phyloP scores from a whole-genome alignment of 1,284 basidiomycete species.

The Dichomitus squalens region DNA sequence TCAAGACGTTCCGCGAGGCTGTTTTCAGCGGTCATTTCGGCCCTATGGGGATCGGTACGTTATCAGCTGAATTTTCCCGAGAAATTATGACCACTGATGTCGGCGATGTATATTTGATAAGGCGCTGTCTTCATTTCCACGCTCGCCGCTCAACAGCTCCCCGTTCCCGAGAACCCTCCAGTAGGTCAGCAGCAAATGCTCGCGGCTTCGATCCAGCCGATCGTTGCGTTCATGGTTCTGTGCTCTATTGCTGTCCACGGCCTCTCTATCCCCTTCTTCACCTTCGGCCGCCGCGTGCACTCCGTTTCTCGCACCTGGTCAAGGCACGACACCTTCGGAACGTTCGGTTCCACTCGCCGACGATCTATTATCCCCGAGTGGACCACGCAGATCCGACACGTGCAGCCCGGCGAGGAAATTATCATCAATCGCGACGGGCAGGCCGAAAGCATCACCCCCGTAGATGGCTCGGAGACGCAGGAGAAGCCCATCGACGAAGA shows the following conservation, averaged over 20 bases:
- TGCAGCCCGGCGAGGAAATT: slow-evolving; percentile 70
- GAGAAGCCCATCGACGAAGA: slow-evolving; percentile 17
- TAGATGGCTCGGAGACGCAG: not conserved
- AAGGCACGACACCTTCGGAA: slow-evolving; percentile 58
- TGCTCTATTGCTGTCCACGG: slow-evolving; percentile 88
- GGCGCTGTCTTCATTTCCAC: slow-evolving; percentile 92
- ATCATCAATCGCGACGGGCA: slow-evolving; percentile 78
- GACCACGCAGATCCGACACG: slow-evolving; percentile 76
- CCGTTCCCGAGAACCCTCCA: slow-evolving; percentile 54
- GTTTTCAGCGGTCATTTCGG: slow-evolving; percentile 92
- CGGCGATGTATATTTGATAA: slow-evolving; percentile 30
- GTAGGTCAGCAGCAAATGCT: slow-evolving; percentile 68
- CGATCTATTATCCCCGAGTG: slow-evolving; percentile 52
- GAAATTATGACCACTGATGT: slow-evolving; percentile 11
- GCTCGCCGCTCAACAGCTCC: slow-evolving; percentile 73
- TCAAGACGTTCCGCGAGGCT: slow-evolving; percentile 88
- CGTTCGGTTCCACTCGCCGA: slow-evolving; percentile 29
- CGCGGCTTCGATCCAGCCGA: slow-evolving; percentile 80
- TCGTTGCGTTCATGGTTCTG: slow-evolving; percentile 91
- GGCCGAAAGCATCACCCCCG: slow-evolving; percentile 6
- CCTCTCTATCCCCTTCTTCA: slow-evolving; percentile 91
- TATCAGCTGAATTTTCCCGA: not conserved
- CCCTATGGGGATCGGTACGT: slow-evolving; percentile 84
- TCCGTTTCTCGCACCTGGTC: slow-evolving; percentile 89
- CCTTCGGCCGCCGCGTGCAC: slow-evolving; percentile 86